Percentiles rank a stretch among this genome's conserved stretches.
Conservation (phyloP, 352 stramenopile species). For the Pythium folliculosum region DNA sequence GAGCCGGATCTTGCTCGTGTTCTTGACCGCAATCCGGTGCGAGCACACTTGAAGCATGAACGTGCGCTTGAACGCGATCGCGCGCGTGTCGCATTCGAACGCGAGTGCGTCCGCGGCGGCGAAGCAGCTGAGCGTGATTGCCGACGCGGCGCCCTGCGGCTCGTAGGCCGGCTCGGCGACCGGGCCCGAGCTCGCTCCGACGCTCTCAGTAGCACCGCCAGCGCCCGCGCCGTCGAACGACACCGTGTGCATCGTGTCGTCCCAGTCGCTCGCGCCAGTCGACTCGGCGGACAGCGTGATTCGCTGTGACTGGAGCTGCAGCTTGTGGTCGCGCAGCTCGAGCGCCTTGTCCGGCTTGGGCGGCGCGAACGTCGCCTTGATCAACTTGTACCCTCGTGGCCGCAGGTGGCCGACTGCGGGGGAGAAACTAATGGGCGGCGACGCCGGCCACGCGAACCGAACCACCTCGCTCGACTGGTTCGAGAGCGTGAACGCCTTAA, state of each 20-base stretch:
- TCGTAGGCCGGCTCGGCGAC: slow-evolving; percentile 56
- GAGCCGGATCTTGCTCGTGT: slow-evolving; percentile 74
- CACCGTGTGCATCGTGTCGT: slow-evolving; percentile 69
- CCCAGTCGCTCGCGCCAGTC: slow-evolving; percentile 57
- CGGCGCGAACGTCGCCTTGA: slow-evolving; percentile 74
- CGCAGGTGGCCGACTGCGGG: slow-evolving; percentile 73
- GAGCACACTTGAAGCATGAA: slow-evolving; percentile 89
- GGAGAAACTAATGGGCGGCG: slow-evolving; percentile 66
- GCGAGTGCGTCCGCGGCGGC: slow-evolving; percentile 58
- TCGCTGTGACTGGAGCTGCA: slow-evolving; percentile 49
- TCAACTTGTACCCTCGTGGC: slow-evolving; percentile 62
- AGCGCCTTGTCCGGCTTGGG: slow-evolving; percentile 28
- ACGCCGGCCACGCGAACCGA: slow-evolving; percentile 69
- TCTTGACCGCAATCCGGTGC: slow-evolving; percentile 65
- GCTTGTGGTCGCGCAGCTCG: slow-evolving; percentile 39
- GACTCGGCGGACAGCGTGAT: slow-evolving; percentile 48
- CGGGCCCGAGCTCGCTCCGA: slow-evolving; percentile 6
- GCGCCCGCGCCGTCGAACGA: slow-evolving; percentile 33
- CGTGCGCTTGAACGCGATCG: slow-evolving; percentile 74
- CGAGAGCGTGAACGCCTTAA: slow-evolving; percentile 76
- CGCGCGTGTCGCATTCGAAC: slow-evolving; percentile 62
- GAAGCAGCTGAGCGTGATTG: slow-evolving; percentile 60
- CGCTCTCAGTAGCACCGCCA: slow-evolving; percentile 10
- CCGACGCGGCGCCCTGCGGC: slow-evolving; percentile 32
- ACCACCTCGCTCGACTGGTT: slow-evolving; percentile 65